Evolutionary conservation across 2,329 filamentous ascomycete species (phyloP).

Genomic region (Fusarium irregulare): DNA sequence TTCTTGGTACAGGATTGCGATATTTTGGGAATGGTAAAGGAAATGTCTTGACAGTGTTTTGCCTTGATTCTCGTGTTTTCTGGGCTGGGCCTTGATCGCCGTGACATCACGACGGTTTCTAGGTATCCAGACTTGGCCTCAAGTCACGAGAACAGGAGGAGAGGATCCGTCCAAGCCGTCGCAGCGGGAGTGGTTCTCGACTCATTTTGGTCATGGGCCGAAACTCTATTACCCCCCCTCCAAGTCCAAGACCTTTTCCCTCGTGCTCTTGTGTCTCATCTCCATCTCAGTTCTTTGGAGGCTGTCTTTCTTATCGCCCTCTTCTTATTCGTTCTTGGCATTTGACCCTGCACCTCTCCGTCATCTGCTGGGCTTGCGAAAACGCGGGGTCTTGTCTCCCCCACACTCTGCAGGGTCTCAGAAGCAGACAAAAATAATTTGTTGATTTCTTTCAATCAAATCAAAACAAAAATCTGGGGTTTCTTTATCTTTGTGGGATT

Average conservation of each 20-base stretch:
- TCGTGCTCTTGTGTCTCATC: conserved; percentile 38
- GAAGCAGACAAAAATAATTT: conserved; percentile 11
- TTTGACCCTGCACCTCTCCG: conserved; percentile 34
- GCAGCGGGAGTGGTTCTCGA: conserved; percentile 26
- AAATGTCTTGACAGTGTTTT: not conserved
- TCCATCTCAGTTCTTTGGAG: conserved; percentile 3
- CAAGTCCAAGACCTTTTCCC: conserved; percentile 16
- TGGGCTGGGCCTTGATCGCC: conserved; percentile 54
- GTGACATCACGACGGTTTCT: conserved; percentile 52
- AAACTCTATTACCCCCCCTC: conserved; percentile 35
- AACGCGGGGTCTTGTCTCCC: conserved; percentile 44
- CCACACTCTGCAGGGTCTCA: conserved; percentile 43
- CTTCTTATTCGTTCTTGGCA: conserved; percentile 38
- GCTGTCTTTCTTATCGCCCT: conserved; percentile 40
- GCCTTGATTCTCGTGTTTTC: conserved; percentile 19
- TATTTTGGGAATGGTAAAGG: not conserved
- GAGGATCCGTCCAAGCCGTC: conserved; percentile 32
- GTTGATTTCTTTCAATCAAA: conserved; percentile 11
- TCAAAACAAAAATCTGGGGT: conserved; percentile 7
- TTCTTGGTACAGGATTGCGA: not conserved
- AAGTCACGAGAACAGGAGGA: conserved; percentile 30
- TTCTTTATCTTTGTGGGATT: conserved; percentile 11
- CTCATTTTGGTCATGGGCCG: conserved; percentile 38
- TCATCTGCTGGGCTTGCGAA: conserved; percentile 38
- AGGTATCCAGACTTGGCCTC: conserved; percentile 4